Evolutionary conservation across 2,329 filamentous ascomycete genomes (phyloP).

Genomic region (Fusarium sp.): DNA sequence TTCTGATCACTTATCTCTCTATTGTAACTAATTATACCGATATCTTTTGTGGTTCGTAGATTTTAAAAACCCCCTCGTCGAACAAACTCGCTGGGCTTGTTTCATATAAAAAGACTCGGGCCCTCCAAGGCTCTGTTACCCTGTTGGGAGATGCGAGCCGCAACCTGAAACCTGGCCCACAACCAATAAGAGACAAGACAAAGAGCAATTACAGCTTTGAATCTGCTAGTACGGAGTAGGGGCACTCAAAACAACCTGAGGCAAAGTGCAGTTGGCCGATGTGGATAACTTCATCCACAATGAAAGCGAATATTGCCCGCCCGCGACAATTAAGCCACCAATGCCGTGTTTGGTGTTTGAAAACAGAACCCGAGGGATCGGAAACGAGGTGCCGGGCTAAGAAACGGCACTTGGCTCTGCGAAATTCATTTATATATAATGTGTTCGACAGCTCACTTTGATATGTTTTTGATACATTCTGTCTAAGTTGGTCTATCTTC

Average conservation of each 20-base stretch:
- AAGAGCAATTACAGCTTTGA: constrained; percentile 3
- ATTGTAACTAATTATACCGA: no score
- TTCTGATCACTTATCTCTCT: no score
- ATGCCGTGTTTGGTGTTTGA: constrained; percentile 25
- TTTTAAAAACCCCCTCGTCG: neutral
- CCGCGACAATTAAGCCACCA: constrained; percentile 30
- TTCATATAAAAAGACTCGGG: constrained; percentile 19
- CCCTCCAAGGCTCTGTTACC: constrained; percentile 27
- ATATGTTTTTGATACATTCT: constrained; percentile 6
- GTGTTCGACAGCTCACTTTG: neutral
- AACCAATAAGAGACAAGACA: constrained; percentile 31
- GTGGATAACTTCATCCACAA: constrained; percentile 21
- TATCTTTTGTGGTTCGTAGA: neutral
- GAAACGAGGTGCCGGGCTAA: constrained; percentile 19
- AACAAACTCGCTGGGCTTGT: neutral
- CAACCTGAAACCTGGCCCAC: constrained; percentile 34
- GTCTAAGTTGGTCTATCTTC: constrained; percentile 29
- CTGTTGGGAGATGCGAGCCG: constrained; percentile 22
- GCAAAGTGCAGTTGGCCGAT: neutral
- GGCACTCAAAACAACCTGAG: constrained; percentile 22
- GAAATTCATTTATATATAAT: constrained; percentile 20
- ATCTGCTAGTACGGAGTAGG: neutral
- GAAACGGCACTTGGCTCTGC: neutral
- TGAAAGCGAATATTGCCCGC: constrained; percentile 31
- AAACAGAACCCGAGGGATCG: constrained; percentile 26